phyloP scores from a whole-genome alignment of 2,329 filamentous ascomycete genomes.

The Botryotinia calthae region DNA sequence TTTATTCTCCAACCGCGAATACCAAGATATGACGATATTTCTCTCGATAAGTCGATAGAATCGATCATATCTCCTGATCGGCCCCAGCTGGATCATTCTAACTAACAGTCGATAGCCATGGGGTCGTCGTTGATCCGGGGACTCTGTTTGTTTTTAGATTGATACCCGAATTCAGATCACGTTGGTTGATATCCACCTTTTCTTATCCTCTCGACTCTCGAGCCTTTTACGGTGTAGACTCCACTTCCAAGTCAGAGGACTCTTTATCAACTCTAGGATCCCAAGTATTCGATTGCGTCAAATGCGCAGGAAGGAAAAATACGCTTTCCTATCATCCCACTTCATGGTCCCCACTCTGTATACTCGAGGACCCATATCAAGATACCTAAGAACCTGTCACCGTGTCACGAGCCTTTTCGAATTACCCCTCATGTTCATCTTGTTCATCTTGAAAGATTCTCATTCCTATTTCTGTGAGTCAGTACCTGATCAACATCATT shows the following conservation, averaged over 20 bases:
- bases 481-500: constrained; percentile 9
- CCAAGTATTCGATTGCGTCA: constrained; percentile 14
- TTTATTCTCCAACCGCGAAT: constrained; percentile 3
- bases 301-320: constrained; percentile 6
- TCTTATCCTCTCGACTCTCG: neutral
- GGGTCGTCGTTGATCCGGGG: neutral
- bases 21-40: constrained; percentile 1
- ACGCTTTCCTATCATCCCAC: neutral
- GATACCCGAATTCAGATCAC: neutral
- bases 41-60: neutral
- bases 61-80: constrained; percentile 4
- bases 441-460: neutral
- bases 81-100: neutral
- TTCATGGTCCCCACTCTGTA: neutral
- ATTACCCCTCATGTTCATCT: constrained; percentile 16
- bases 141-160: neutral
- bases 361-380: neutral
- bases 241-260: constrained; percentile 12
- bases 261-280: neutral
- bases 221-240: constrained; percentile 1
- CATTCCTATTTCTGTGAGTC: neutral
- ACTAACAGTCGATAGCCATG: neutral
- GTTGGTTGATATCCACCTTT: neutral
- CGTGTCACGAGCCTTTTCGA: neutral
- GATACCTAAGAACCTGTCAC: neutral